A percentile compares a stretch with the other conserved stretches of the same genome.
Evolutionary conservation across 768 basidiomycete species (phyloP).

Genomic region (Russula vinacea): DNA sequence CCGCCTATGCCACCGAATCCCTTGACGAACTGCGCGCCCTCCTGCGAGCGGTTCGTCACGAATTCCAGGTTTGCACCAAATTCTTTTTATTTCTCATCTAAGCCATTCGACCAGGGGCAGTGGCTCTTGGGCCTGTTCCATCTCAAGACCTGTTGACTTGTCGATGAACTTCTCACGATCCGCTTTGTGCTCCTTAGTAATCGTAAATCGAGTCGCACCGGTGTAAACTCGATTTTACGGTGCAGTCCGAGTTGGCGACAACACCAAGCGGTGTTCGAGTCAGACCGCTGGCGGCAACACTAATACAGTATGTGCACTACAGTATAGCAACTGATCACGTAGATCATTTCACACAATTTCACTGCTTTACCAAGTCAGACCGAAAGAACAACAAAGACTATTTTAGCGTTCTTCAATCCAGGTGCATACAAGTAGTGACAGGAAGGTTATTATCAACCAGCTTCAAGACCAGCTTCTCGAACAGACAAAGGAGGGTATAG

Average conservation of each 20-base stretch:
- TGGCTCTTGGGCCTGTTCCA: constrained; percentile 85
- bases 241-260: no score
- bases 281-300: no score
- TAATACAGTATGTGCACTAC: no score
- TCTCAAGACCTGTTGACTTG: constrained; percentile 91
- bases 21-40: constrained; percentile 97
- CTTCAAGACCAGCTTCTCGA: background rate
- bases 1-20: constrained; percentile 99
- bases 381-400: background rate
- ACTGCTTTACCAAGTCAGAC: background rate
- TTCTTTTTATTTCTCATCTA: constrained; percentile 97
- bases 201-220: no score
- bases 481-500: background rate
- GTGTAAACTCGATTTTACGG: no score
- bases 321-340: no score
- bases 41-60: constrained; percentile 93
- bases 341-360: background rate
- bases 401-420: background rate
- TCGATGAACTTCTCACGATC: constrained; percentile 94
- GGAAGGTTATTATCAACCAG: background rate
- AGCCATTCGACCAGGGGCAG: constrained; percentile 94
- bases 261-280: no score
- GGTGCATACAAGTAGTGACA: background rate
- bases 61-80: constrained; percentile 96
- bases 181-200: constrained; percentile 86